Percentiles rank a stretch among this genome's conserved stretches.
These are phyloP conservation scores for Lachnellula occidentalis DNA, from an alignment of 2,329 filamentous ascomycete species.

Conservation along the genomic window DNA sequence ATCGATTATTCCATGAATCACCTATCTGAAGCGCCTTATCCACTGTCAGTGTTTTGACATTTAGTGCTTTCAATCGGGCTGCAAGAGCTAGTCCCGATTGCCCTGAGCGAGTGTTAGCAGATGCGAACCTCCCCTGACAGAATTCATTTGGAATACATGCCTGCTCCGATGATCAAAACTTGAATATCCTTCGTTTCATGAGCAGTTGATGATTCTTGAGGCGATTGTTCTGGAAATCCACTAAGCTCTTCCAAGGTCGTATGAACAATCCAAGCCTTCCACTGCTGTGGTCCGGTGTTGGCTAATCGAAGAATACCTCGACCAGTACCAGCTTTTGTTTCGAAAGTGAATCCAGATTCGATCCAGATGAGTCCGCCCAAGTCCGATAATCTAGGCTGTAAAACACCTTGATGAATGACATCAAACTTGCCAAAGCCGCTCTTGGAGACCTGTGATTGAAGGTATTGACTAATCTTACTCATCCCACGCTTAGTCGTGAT, in stretches of 20 bases:
- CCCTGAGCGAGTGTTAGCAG: neutral
- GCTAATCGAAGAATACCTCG: neutral
- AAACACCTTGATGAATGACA: neutral
- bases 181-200: neutral
- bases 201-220: neutral
- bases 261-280: neutral
- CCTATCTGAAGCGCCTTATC: neutral
- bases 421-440: neutral
- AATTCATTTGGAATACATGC: neutral
- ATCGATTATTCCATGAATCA: neutral
- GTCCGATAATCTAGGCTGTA: neutral
- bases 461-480: neutral
- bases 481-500: neutral
- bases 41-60: neutral
- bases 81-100: neutral
- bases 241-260: neutral
- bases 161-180: neutral
- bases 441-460: neutral
- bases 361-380: neutral
- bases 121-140: neutral
- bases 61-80: neutral
- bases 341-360: neutral
- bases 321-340: neutral
- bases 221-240: neutral
- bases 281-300: neutral